Conservation (phyloP, 371 early-diverging fungal species). For the Paramicrosporidium saccamoebae region DNA sequence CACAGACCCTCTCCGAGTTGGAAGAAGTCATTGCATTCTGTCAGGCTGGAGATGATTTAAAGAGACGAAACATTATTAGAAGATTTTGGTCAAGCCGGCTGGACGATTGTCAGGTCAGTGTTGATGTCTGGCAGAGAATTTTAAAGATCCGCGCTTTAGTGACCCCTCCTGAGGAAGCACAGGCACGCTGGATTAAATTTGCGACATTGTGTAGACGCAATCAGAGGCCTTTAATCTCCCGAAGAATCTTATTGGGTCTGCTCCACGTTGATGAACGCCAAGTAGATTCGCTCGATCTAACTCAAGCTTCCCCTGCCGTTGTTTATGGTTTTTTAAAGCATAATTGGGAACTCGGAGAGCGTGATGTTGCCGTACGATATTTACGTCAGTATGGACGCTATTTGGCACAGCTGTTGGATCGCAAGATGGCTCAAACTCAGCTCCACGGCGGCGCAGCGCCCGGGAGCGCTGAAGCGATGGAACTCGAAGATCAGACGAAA, state of each 20-base stretch:
- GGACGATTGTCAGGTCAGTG: slow-evolving; percentile 63
- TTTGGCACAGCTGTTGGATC: too few species aligned
- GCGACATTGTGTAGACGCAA: slow-evolving; percentile 67
- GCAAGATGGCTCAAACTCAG: too few species aligned
- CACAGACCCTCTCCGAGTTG: slow-evolving; percentile 83
- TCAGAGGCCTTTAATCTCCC: too few species aligned
- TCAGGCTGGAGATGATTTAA: slow-evolving; percentile 34
- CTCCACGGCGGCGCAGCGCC: too few species aligned
- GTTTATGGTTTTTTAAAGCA: slow-evolving; percentile 79
- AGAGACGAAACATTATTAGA: slow-evolving; percentile 35
- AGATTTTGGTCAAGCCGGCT: slow-evolving; percentile 61
- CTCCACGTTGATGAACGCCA: too few species aligned
- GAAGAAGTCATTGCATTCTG: slow-evolving; percentile 83
- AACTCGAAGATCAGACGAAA: slow-evolving; percentile 15
- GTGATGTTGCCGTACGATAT: slow-evolving; percentile 15
- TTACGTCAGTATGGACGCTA: too few species aligned
- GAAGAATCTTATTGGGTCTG: too few species aligned
- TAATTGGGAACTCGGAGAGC: slow-evolving; percentile 49
- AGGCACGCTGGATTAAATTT: slow-evolving; percentile 84
- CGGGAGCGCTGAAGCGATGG: too few species aligned
- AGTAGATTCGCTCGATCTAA: too few species aligned
- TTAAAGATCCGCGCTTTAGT: slow-evolving; percentile 62
- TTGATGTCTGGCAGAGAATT: slow-evolving; percentile 81
- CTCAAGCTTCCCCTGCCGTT: slow-evolving; percentile 50
- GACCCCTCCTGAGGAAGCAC: slow-evolving; percentile 51